Conservation (phyloP, 306 rosid genomes). For the Quercus glauca region DNA sequence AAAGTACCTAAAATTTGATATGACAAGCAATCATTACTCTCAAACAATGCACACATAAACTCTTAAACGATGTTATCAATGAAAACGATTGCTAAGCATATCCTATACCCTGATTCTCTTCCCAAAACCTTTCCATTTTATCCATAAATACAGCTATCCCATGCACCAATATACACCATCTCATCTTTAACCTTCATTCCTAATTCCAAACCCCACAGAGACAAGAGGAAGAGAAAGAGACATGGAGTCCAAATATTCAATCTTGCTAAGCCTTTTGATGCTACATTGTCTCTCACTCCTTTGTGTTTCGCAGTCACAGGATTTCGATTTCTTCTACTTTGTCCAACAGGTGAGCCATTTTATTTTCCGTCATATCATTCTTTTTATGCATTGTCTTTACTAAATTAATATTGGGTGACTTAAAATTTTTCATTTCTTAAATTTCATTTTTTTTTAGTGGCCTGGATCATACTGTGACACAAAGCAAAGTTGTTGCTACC, state of each 20-base stretch:
- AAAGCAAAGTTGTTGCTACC: slow-evolving; percentile 66
- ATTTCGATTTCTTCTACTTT: slow-evolving; percentile 81
- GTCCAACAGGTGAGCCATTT: slow-evolving; percentile 61
- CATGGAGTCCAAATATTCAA: slow-evolving; percentile 32
- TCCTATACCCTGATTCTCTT: background rate
- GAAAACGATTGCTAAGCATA: background rate
- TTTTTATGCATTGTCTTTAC: background rate
- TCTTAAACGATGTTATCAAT: background rate
- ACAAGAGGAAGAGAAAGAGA: background rate
- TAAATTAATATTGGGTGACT: background rate
- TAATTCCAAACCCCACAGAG: background rate
- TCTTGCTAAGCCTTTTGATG: slow-evolving; percentile 39
- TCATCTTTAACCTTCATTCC: background rate
- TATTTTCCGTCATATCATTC: background rate
- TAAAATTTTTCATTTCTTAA: background rate
- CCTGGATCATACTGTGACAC: slow-evolving; percentile 50
- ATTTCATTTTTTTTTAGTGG: slow-evolving; percentile 48
- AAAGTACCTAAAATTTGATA: background rate
- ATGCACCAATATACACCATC: background rate
- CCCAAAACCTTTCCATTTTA: background rate
- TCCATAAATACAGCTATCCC: background rate
- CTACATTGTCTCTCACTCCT: slow-evolving; percentile 42
- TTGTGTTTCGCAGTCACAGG: slow-evolving; percentile 36
- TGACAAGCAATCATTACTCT: background rate
- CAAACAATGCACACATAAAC: background rate